Evolutionary conservation across 2,329 filamentous ascomycete species (phyloP).

Genomic region (Phialophora expanda): DNA sequence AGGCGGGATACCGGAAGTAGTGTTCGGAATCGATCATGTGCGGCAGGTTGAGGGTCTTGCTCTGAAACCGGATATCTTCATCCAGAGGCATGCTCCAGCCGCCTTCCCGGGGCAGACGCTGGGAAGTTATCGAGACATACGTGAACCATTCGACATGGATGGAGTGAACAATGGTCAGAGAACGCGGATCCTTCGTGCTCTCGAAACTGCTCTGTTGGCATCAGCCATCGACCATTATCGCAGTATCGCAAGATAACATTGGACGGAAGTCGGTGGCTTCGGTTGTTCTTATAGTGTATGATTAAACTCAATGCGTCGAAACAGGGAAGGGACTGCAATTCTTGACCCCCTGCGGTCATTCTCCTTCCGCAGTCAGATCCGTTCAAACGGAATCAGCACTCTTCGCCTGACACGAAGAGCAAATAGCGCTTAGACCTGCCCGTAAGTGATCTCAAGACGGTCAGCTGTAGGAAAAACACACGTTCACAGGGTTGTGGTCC

Average conservation of each 20-base stretch:
- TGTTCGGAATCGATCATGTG: slow-evolving; percentile 4
- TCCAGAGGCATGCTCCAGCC: not conserved
- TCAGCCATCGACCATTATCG: no score
- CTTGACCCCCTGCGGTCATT: not conserved
- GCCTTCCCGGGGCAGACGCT: not conserved
- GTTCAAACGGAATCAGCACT: not conserved
- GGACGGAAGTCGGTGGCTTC: not conserved
- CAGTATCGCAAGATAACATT: not conserved
- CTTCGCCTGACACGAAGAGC: not conserved
- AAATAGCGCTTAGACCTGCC: not conserved
- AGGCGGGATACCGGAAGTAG: not conserved
- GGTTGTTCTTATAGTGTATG: not conserved
- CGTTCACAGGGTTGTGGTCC: not conserved
- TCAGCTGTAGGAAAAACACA: not conserved
- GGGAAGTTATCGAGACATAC: no score
- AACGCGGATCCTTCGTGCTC: no score
- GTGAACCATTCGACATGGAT: no score
- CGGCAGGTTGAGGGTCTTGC: not conserved
- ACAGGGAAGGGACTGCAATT: not conserved
- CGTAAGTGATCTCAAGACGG: not conserved
- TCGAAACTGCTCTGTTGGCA: no score
- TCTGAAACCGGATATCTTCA: not conserved
- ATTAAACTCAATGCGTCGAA: not conserved
- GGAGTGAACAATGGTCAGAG: no score
- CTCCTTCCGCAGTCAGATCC: not conserved